A percentile compares a stretch with the other conserved stretches of the same genome.
These are phyloP conservation scores for Cladosporium sp. DNA, from an alignment of 2,329 filamentous ascomycete genomes.

Conservation along the genomic window DNA sequence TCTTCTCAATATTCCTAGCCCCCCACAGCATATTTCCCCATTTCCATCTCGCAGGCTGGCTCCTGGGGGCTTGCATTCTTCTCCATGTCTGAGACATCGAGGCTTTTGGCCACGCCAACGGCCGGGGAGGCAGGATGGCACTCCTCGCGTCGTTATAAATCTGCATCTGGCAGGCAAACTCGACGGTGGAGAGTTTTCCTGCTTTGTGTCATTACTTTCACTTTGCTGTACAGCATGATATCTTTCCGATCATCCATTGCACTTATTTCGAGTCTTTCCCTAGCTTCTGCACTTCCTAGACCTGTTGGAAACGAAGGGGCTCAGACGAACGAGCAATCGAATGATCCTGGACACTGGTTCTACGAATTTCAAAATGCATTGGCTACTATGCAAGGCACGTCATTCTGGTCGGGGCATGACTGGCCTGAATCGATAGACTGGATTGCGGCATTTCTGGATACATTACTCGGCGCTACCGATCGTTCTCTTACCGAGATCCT, in stretches of 20 bases:
- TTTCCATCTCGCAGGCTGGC: neutral
- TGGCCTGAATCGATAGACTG: slow-evolving; percentile 28
- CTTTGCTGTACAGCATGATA: slow-evolving; percentile 10
- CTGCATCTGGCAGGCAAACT: neutral
- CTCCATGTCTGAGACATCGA: slow-evolving; percentile 9
- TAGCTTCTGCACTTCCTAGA: slow-evolving; percentile 4
- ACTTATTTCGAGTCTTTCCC: neutral
- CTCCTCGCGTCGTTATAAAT: neutral
- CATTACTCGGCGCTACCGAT: slow-evolving; percentile 22
- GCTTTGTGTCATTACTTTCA: neutral
- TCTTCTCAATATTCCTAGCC: neutral
- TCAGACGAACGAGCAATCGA: neutral
- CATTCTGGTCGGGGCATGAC: slow-evolving; percentile 29
- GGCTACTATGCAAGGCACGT: slow-evolving; percentile 23
- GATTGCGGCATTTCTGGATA: slow-evolving; percentile 27
- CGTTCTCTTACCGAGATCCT: slow-evolving; percentile 19
- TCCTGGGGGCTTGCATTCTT: neutral
- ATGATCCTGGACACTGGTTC: slow-evolving; percentile 20
- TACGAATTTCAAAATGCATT: slow-evolving; percentile 25
- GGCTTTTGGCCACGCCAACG: neutral
- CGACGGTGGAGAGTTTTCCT: neutral
- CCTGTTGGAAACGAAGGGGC: neutral
- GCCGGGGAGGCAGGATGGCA: slow-evolving; percentile 8
- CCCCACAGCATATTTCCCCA: neutral
- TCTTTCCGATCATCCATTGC: neutral